These are phyloP conservation scores for Apiospora sp. DNA, from an alignment of 2,329 filamentous ascomycete species.

Conservation along the genomic window DNA sequence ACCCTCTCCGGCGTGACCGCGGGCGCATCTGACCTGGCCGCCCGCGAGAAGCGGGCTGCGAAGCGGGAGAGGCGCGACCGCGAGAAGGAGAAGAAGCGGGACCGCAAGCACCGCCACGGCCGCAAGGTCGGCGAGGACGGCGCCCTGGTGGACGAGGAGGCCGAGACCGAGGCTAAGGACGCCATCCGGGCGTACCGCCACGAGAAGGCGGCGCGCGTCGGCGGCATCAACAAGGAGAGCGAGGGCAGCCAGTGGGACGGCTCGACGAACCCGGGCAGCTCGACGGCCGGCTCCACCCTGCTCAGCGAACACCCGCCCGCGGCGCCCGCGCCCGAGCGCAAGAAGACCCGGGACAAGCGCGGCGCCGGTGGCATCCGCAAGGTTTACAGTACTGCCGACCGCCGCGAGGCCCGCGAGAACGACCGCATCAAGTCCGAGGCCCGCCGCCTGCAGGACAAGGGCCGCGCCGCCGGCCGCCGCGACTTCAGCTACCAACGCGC, in stretches of 20 bases:
- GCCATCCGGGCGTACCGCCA: constrained; percentile 85
- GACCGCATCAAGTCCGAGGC: constrained; percentile 66
- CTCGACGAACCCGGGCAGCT: constrained; percentile 70
- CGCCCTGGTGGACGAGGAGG: constrained; percentile 67
- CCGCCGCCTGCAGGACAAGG: constrained; percentile 61
- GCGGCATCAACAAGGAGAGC: constrained; percentile 83
- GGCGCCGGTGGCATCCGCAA: constrained; percentile 60
- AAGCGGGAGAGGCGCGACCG: constrained; percentile 63
- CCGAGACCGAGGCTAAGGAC: constrained; percentile 68
- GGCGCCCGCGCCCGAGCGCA: constrained; percentile 61
- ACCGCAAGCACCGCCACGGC: constrained; percentile 43
- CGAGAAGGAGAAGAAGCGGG: constrained; percentile 53
- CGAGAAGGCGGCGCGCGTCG: constrained; percentile 86
- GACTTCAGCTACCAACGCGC: constrained; percentile 64
- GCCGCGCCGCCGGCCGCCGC: constrained; percentile 51
- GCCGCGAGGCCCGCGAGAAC: constrained; percentile 58
- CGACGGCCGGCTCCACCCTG: constrained; percentile 67
- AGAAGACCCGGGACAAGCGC: constrained; percentile 29
- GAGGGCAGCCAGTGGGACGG: constrained; percentile 86
- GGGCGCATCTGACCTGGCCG: constrained; percentile 62
- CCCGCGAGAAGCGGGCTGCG: constrained; percentile 60
- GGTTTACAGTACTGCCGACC: constrained; percentile 68
- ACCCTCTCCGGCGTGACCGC: constrained; percentile 66
- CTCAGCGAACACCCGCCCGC: constrained; percentile 65
- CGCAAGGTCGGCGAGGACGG: constrained; percentile 65